phyloP scores from a whole-genome alignment of 2,329 filamentous ascomycete genomes.

The Colletotrichum sp. region DNA sequence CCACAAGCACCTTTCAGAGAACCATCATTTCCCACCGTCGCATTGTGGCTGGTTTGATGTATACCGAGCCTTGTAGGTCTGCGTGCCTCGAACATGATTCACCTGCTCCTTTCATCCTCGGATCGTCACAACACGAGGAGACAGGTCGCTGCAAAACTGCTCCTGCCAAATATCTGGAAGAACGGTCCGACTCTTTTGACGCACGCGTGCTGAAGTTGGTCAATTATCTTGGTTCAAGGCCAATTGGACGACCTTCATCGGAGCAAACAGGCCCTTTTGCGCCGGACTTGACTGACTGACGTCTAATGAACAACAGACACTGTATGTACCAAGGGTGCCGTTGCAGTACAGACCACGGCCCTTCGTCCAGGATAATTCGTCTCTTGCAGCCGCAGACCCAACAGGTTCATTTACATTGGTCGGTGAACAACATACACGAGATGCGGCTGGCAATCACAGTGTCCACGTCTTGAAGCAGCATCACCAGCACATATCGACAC shows the following conservation, averaged over 20 bases:
- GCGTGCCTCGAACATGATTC: neutral
- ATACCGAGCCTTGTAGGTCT: neutral
- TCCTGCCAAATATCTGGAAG: neutral
- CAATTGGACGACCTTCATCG: neutral
- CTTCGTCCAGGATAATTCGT: neutral
- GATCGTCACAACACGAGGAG: neutral
- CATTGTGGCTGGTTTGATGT: neutral
- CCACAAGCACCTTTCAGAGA: neutral
- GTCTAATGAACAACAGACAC: neutral
- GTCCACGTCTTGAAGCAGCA: neutral
- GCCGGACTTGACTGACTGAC: neutral
- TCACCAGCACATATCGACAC: neutral
- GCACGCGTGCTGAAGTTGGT: neutral
- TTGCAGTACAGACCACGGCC: neutral
- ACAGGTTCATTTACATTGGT: constrained; percentile 2
- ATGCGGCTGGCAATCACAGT: neutral
- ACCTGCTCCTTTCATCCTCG: neutral
- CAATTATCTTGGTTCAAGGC: neutral
- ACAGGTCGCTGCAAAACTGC: neutral
- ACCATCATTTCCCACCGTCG: neutral
- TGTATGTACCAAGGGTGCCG: neutral
- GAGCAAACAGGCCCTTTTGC: neutral
- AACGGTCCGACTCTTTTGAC: neutral
- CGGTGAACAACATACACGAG: neutral
- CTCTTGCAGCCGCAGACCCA: neutral